Percentiles rank a stretch among this genome's conserved stretches.
Evolutionary conservation across 2,329 filamentous ascomycete species (phyloP).

Genomic region (Dactylella cylindrospora): DNA sequence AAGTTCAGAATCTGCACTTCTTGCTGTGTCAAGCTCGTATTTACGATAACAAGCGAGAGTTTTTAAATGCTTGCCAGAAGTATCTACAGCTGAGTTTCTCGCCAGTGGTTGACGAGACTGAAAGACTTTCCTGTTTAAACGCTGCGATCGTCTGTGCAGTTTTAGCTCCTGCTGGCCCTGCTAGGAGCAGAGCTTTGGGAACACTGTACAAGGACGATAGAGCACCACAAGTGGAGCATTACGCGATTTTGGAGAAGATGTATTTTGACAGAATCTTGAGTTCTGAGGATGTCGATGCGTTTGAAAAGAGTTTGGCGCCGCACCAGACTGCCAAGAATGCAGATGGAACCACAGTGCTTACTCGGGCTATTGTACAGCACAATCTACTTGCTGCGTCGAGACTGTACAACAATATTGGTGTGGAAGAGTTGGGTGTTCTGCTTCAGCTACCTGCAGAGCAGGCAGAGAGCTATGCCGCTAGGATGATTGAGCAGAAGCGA

Average conservation of each 20-base stretch:
- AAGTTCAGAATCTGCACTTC: conserved; percentile 77
- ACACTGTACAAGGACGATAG: conserved; percentile 93
- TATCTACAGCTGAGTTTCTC: conserved; percentile 87
- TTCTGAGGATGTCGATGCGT: conserved; percentile 79
- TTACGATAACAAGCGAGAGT: conserved; percentile 83
- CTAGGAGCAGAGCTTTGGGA: conserved; percentile 75
- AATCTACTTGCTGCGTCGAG: conserved; percentile 84
- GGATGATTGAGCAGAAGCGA: conserved; percentile 94
- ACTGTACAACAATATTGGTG: conserved; percentile 74
- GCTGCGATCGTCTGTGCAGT: conserved; percentile 91
- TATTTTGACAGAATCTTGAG: conserved; percentile 84
- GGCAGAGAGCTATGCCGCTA: conserved; percentile 86
- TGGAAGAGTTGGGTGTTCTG: conserved; percentile 72
- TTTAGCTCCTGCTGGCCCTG: conserved; percentile 84
- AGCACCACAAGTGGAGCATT: conserved; percentile 72
- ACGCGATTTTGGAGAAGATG: conserved; percentile 93
- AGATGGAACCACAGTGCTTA: conserved; percentile 89
- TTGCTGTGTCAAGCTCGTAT: conserved; percentile 90
- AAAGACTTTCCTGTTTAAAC: conserved; percentile 78
- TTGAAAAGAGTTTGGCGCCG: conserved; percentile 74
- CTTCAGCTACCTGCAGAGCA: conserved; percentile 76
- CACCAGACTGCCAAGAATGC: conserved; percentile 89
- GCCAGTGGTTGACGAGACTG: conserved; percentile 76
- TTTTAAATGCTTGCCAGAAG: conserved; percentile 80
- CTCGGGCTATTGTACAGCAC: conserved; percentile 92